Conservation (phyloP, 345 rosid species). For the Mercurialis annua region DNA sequence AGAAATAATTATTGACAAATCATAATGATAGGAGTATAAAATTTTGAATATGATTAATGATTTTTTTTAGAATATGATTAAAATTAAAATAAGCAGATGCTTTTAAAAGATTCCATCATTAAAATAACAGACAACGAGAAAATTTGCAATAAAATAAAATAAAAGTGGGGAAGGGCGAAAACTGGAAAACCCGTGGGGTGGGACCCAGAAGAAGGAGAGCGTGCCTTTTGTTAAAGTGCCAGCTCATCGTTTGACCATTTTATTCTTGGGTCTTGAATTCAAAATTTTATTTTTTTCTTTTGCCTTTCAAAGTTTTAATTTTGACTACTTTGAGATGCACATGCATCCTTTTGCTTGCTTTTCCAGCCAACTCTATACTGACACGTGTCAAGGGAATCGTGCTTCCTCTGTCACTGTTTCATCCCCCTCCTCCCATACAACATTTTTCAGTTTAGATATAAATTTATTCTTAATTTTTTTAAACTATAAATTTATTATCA, state of each 20-base stretch:
- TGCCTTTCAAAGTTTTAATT: neutral
- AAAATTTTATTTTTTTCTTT: too few species aligned
- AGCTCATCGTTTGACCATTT: constrained; percentile 15
- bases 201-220: constrained; percentile 2
- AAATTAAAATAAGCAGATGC: neutral
- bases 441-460: neutral
- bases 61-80: neutral
- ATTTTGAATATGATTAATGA: neutral
- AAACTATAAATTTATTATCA: too few species aligned
- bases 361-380: neutral
- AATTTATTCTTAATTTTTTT: neutral
- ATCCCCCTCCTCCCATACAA: neutral
- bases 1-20: too few species aligned
- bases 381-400: neutral
- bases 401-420: neutral
- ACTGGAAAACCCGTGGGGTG: constrained; percentile 17
- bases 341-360: neutral
- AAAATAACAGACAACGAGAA: neutral
- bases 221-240: constrained; percentile 14
- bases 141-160: neutral
- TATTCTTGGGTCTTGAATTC: constrained; percentile 7
- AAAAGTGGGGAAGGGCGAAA: neutral
- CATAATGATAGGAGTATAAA: too few species aligned
- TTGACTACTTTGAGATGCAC: neutral
- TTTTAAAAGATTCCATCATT: constrained; percentile 15